These are phyloP conservation scores for Aspergillus sp. DNA, from an alignment of 2,329 filamentous ascomycete species.

Conservation along the genomic window DNA sequence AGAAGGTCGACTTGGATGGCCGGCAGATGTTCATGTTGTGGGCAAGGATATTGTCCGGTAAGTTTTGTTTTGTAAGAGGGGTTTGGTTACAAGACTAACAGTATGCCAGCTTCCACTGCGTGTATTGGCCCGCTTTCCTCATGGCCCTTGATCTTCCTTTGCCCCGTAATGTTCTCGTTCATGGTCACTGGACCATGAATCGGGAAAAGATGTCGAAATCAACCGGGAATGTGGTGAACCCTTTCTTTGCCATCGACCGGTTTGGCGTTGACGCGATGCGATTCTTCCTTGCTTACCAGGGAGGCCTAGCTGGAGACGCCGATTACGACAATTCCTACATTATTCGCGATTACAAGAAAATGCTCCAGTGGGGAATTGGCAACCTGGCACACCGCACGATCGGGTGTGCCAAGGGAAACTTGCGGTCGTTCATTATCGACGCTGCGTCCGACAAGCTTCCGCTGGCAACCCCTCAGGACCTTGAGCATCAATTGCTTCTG, in stretches of 20 bases:
- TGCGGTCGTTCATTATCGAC: conserved; percentile 53
- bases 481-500: conserved; percentile 38
- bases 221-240: conserved; percentile 89
- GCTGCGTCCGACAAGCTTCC: conserved; percentile 24
- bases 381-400: conserved; percentile 73
- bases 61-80: conserved; percentile 7
- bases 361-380: conserved; percentile 71
- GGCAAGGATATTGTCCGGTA: conserved; percentile 89
- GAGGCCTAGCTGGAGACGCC: conserved; percentile 70
- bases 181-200: conserved; percentile 93
- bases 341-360: conserved; percentile 71
- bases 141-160: conserved; percentile 78
- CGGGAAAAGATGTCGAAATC: conserved; percentile 96
- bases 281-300: conserved; percentile 80
- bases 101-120: conserved; percentile 68
- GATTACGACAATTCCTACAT: conserved; percentile 80
- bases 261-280: conserved; percentile 86
- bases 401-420: conserved; percentile 64
- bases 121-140: conserved; percentile 97
- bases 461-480: conserved; percentile 23
- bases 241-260: conserved; percentile 82
- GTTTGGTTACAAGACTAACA: conserved; percentile 11
- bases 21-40: conserved; percentile 84
- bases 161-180: conserved; percentile 75
- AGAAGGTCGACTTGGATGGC: conserved; percentile 68